These are phyloP conservation scores for Lactarius akahatsu DNA, from an alignment of 768 basidiomycete genomes.

Conservation along the genomic window DNA sequence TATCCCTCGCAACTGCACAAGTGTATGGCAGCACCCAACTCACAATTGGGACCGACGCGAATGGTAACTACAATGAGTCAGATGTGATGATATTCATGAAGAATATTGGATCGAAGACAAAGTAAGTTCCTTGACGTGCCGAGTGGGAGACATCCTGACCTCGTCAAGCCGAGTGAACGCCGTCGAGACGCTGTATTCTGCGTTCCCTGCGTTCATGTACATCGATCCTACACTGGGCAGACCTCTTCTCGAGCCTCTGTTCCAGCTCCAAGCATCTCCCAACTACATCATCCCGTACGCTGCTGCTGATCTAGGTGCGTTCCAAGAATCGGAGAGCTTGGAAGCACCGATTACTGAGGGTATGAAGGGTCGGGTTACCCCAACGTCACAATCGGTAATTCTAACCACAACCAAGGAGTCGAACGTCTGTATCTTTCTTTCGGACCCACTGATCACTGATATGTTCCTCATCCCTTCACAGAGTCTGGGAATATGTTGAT, in stretches of 20 bases:
- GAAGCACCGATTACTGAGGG: not conserved
- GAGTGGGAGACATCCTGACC: slow-evolving; percentile 1
- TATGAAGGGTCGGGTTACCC: slow-evolving; percentile 11
- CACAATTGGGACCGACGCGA: slow-evolving; percentile 47
- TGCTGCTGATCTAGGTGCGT: slow-evolving; percentile 30
- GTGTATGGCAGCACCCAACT: slow-evolving; percentile 55
- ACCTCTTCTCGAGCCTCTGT: slow-evolving; percentile 30
- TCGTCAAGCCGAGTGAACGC: slow-evolving; percentile 40
- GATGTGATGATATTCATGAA: slow-evolving; percentile 57
- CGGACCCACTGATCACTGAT: not conserved
- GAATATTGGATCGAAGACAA: slow-evolving; percentile 31
- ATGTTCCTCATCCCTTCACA: not conserved
- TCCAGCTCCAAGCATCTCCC: slow-evolving; percentile 26
- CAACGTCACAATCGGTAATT: slow-evolving; percentile 5
- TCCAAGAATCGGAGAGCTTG: not conserved
- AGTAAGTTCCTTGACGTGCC: slow-evolving; percentile 35
- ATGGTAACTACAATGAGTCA: slow-evolving; percentile 49
- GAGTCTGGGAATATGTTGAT: slow-evolving; percentile 40
- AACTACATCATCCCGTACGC: slow-evolving; percentile 27
- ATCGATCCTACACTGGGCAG: slow-evolving; percentile 50
- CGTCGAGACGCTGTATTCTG: slow-evolving; percentile 53
- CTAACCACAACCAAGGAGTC: slow-evolving; percentile 8
- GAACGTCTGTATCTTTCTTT: slow-evolving; percentile 15
- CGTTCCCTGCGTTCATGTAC: slow-evolving; percentile 55
- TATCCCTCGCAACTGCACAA: slow-evolving; percentile 54